Conservation (phyloP, 805 yeast genomes). For the Zygosaccharomyces bisporus region DNA sequence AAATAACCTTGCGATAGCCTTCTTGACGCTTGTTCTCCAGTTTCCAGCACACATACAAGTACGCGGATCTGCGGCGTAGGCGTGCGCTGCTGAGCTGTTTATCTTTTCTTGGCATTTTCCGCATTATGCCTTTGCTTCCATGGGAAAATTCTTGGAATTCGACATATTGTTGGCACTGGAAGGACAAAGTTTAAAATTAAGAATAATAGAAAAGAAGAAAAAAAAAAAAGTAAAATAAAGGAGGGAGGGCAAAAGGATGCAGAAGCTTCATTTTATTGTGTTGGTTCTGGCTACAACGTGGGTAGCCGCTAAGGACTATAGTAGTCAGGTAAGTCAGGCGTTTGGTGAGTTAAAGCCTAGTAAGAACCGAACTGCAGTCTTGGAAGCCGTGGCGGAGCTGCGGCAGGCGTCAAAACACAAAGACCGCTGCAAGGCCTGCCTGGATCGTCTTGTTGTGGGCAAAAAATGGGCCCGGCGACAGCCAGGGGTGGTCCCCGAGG, state of each 20-base stretch:
- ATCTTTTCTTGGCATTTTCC: too few species aligned
- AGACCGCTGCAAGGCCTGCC: slow-evolving; percentile 38
- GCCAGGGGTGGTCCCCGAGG: slow-evolving; percentile 42
- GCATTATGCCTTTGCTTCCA: too few species aligned
- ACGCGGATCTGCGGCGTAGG: too few species aligned
- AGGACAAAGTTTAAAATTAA: too few species aligned
- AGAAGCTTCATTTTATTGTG: neutral
- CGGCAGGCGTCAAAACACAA: slow-evolving; percentile 10
- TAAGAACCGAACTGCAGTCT: slow-evolving; percentile 2
- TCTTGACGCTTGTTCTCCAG: too few species aligned
- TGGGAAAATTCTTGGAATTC: too few species aligned
- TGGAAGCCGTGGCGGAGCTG: slow-evolving; percentile 7
- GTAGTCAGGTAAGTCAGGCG: neutral
- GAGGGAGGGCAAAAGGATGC: too few species aligned
- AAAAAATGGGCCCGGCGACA: slow-evolving; percentile 38
- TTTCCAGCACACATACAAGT: too few species aligned
- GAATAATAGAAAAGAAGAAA: neutral
- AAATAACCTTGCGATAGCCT: too few species aligned
- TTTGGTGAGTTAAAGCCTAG: slow-evolving; percentile 2
- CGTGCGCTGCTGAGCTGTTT: too few species aligned
- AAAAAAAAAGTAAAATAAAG: too few species aligned
- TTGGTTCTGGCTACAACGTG: neutral
- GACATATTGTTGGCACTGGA: too few species aligned
- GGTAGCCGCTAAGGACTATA: neutral
- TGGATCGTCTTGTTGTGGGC: slow-evolving; percentile 37